These are phyloP conservation scores for Botrytis cinerea DNA, from an alignment of 2,329 filamentous ascomycete genomes.

Conservation along the genomic window DNA sequence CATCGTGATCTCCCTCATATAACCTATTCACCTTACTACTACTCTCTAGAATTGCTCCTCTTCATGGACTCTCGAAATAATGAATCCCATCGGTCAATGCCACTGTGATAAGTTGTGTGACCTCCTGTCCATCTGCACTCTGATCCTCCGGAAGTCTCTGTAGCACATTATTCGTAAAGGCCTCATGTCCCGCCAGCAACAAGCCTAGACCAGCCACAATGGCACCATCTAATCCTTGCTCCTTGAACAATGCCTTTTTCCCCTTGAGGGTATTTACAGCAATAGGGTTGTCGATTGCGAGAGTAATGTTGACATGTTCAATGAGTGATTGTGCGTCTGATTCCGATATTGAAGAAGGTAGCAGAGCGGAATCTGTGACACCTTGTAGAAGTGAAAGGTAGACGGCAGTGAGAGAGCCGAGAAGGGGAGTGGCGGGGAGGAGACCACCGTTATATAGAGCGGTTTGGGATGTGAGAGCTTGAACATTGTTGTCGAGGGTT, in stretches of 20 bases:
- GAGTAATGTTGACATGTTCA: neutral
- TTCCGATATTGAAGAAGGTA: neutral
- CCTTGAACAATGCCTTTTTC: neutral
- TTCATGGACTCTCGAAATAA: neutral
- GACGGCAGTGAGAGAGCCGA: neutral
- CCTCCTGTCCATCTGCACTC: neutral
- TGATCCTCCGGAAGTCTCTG: neutral
- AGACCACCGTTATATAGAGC: neutral
- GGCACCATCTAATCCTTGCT: neutral
- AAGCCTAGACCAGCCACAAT: neutral
- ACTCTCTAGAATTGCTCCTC: neutral
- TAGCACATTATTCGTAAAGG: neutral
- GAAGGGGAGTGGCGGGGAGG: neutral
- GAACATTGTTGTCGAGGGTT: neutral
- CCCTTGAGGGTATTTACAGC: neutral
- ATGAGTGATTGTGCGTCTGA: constrained; percentile 1
- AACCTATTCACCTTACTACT: neutral
- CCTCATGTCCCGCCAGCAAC: neutral
- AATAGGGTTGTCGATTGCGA: neutral
- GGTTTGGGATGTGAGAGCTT: neutral
- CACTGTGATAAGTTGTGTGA: neutral
- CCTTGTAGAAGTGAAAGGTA: neutral
- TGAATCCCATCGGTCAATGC: neutral
- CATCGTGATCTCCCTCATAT: too few relatives aligned
- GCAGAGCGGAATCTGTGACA: neutral